phyloP scores from a whole-genome alignment of 345 rosid genomes.

The Moringa oleifera region DNA sequence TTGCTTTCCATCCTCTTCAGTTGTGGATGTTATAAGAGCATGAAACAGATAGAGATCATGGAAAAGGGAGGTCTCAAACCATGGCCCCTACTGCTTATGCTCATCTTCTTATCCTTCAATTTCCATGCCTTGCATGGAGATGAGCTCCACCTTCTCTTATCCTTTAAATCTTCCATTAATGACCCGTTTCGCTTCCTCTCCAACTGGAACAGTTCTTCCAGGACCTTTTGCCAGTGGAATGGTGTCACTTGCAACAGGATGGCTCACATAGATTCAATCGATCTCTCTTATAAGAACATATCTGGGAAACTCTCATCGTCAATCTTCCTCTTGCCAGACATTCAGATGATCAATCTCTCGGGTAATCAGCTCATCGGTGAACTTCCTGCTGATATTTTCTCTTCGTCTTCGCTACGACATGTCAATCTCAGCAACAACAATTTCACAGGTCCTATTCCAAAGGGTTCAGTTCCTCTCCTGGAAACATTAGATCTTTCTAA shows the following conservation, averaged over 20 bases:
- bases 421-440: slow-evolving; percentile 88
- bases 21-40: slow-evolving; percentile 18
- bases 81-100: slow-evolving; percentile 12
- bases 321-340: slow-evolving; percentile 45
- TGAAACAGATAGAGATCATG: slow-evolving; percentile 34
- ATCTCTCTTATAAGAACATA: slow-evolving; percentile 54
- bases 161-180: slow-evolving; percentile 53
- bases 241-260: slow-evolving; percentile 59
- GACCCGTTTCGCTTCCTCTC: slow-evolving; percentile 65
- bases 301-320: slow-evolving; percentile 48
- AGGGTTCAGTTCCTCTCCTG: slow-evolving; percentile 29
- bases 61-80: slow-evolving; percentile 8
- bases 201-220: slow-evolving; percentile 48
- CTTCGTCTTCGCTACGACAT: slow-evolving; percentile 44
- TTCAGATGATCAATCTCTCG: slow-evolving; percentile 57
- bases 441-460: slow-evolving; percentile 60
- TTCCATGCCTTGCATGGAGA: slow-evolving; percentile 24
- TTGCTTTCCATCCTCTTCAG: too few relatives aligned
- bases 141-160: slow-evolving; percentile 58
- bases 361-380: slow-evolving; percentile 56
- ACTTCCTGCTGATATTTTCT: slow-evolving; percentile 43
- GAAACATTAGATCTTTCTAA: slow-evolving; percentile 72
- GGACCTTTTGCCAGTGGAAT: slow-evolving; percentile 57
- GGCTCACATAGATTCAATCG: slow-evolving; percentile 43
- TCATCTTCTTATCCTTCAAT: slow-evolving; percentile 31